phyloP scores from a whole-genome alignment of 225 moss, liverwort and hornwort genomes.

The Ulota crispa region DNA sequence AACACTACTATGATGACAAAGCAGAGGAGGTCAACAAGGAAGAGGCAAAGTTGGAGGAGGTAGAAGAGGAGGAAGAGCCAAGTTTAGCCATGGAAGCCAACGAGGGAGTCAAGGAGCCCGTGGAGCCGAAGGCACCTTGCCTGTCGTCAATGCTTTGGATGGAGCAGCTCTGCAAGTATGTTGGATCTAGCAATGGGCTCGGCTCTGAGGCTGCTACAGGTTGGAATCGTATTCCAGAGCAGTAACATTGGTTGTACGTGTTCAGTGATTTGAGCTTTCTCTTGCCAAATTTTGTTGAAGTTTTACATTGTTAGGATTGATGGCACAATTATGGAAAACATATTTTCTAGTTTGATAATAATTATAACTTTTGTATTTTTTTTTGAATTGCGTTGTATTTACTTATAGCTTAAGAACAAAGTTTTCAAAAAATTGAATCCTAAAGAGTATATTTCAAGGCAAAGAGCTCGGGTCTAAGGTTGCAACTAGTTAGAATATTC shows the following conservation, averaged over 20 bases:
- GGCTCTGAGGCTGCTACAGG: conserved; percentile 89
- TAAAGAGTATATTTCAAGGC: conserved; percentile 8
- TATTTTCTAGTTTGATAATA: background rate
- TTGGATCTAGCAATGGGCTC: conserved; percentile 72
- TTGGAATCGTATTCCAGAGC: conserved; percentile 7
- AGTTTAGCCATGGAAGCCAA: too few species aligned
- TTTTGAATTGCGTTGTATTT: background rate
- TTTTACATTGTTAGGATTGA: background rate
- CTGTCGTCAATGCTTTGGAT: conserved; percentile 74
- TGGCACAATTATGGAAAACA: background rate
- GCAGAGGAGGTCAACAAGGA: too few species aligned
- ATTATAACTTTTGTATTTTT: background rate
- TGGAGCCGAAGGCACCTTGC: conserved; percentile 33
- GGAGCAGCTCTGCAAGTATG: conserved; percentile 86
- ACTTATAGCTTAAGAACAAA: background rate
- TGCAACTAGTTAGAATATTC: conserved; percentile 45
- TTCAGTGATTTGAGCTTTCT: background rate
- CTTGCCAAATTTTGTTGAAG: background rate
- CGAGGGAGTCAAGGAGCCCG: conserved; percentile 28
- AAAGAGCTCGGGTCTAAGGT: conserved; percentile 67
- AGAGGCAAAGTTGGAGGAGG: too few species aligned
- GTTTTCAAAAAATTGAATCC: background rate
- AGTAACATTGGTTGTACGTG: background rate
- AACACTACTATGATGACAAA: too few species aligned
- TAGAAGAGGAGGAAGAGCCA: too few species aligned